These are phyloP conservation scores for Podospora anserina DNA, from an alignment of 495 filamentous ascomycete genomes.

Conservation along the genomic window DNA sequence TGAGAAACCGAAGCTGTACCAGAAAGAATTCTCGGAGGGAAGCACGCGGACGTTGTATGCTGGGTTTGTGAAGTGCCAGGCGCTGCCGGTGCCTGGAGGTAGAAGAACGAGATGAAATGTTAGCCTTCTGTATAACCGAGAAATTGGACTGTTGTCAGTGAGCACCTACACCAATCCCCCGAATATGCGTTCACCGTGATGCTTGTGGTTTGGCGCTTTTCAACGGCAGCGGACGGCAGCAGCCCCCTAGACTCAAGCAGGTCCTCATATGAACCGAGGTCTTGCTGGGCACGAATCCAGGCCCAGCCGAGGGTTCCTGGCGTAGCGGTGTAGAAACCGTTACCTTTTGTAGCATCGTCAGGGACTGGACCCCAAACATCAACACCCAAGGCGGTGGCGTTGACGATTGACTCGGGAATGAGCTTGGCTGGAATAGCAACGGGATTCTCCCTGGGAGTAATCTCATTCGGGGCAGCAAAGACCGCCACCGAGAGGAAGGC, in stretches of 20 bases:
- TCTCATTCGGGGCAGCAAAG: too few relatives aligned
- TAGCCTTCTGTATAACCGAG: background rate
- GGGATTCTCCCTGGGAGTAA: background rate
- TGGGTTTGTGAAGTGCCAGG: slow-evolving; percentile 2
- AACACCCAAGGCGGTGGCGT: slow-evolving; percentile 1
- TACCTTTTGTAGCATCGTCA: background rate
- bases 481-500: too few relatives aligned
- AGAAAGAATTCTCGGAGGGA: background rate
- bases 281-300: slow-evolving; percentile 3
- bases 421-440: slow-evolving; percentile 5
- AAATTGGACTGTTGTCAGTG: background rate
- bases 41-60: background rate
- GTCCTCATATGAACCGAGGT: background rate
- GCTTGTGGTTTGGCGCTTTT: slow-evolving; percentile 4
- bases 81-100: background rate
- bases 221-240: background rate
- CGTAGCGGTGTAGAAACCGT: background rate
- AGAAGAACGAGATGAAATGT: background rate
- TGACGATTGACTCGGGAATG: slow-evolving; percentile 12
- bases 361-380: slow-evolving; percentile 3
- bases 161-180: background rate
- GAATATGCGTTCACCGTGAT: background rate
- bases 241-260: background rate
- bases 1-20: background rate
- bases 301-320: background rate